Conservation (phyloP, 2,329 filamentous ascomycete genomes). For the Fusarium beomiforme region DNA sequence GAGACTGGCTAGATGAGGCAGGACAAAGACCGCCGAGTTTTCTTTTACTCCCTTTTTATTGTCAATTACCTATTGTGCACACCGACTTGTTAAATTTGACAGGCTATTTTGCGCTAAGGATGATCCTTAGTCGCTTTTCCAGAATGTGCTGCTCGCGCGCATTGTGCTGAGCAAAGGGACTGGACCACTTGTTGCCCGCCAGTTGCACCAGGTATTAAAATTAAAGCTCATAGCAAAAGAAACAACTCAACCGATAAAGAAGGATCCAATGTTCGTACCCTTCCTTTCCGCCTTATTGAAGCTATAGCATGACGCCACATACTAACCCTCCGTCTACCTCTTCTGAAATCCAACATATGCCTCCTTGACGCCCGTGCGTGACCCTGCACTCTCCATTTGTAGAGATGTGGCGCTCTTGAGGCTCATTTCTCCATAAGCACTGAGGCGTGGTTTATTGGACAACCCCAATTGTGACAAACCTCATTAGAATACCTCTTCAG, state of each 20-base stretch:
- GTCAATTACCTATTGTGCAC: constrained; percentile 21
- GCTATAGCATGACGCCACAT: neutral
- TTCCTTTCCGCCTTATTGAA: neutral
- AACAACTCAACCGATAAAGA: neutral
- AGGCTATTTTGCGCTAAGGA: constrained; percentile 2
- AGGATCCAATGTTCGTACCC: neutral
- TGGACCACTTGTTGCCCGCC: too few species aligned
- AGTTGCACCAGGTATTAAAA: neutral
- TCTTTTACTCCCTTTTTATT: constrained; percentile 10
- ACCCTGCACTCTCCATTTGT: neutral
- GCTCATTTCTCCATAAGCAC: constrained; percentile 31
- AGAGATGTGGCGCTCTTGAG: constrained; percentile 29
- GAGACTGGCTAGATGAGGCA: neutral
- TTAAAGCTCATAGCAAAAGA: neutral
- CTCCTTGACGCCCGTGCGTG: neutral
- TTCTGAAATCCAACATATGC: constrained; percentile 11
- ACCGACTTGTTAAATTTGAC: constrained; percentile 24
- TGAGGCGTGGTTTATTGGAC: constrained; percentile 22
- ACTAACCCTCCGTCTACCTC: neutral
- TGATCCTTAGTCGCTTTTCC: neutral
- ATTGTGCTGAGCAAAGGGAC: neutral
- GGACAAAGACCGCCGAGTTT: neutral
- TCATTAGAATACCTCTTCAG: neutral
- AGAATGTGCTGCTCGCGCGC: neutral
- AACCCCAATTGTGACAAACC: constrained; percentile 11